Evolutionary conservation across 1,284 basidiomycete species (phyloP).

Genomic region (Exsudoporus floridanus): DNA sequence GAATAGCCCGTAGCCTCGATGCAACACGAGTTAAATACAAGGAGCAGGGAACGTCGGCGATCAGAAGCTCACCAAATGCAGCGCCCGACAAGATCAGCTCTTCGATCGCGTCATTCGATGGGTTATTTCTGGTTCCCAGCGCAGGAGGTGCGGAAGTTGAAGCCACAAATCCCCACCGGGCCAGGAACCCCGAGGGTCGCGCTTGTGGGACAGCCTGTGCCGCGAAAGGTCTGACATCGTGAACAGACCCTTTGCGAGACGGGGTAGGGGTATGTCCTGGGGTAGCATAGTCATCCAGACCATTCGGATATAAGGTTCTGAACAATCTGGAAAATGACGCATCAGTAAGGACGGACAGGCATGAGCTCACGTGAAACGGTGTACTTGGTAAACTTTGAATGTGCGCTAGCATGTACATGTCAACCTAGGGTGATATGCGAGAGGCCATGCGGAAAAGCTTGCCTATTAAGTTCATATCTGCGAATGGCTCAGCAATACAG

Average conservation of each 20-base stretch:
- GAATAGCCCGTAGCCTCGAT: slow-evolving; percentile 63
- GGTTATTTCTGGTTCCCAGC: slow-evolving; percentile 16
- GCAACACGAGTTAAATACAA: neutral
- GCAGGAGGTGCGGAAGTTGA: slow-evolving; percentile 20
- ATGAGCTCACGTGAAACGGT: slow-evolving; percentile 10
- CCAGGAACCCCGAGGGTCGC: slow-evolving; percentile 38
- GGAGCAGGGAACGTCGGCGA: neutral
- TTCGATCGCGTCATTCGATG: slow-evolving; percentile 58
- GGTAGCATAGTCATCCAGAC: slow-evolving; percentile 53
- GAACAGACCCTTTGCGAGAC: slow-evolving; percentile 41
- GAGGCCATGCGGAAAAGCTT: slow-evolving; percentile 22
- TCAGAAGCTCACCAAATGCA: slow-evolving; percentile 58
- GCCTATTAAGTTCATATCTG: slow-evolving; percentile 64
- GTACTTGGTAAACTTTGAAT: slow-evolving; percentile 71
- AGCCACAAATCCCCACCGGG: slow-evolving; percentile 33
- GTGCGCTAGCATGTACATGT: slow-evolving; percentile 46
- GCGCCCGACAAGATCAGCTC: slow-evolving; percentile 70
- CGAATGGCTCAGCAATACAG: slow-evolving; percentile 2
- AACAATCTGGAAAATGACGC: slow-evolving; percentile 48
- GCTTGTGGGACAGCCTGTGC: slow-evolving; percentile 26
- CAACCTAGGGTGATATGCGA: slow-evolving; percentile 6
- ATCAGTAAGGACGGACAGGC: neutral
- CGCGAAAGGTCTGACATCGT: slow-evolving; percentile 24
- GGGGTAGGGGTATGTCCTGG: slow-evolving; percentile 46
- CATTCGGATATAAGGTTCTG: slow-evolving; percentile 70